Conservation (phyloP, 345 rosid genomes). For the Moricandia arvensis region DNA sequence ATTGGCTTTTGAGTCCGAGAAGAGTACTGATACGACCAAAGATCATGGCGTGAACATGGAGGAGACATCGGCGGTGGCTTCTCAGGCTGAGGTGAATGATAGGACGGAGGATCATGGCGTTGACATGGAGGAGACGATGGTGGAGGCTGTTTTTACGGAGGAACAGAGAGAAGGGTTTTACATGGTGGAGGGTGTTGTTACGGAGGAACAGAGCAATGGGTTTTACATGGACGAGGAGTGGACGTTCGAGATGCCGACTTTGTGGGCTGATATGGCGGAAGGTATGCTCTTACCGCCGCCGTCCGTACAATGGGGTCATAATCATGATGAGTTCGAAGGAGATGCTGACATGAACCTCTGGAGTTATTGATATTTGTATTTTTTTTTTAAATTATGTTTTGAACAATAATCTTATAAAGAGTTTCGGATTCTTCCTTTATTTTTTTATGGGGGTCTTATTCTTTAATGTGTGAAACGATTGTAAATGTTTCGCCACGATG, state of each 20-base stretch:
- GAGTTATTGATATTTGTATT: conserved; percentile 39
- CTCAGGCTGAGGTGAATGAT: conserved; percentile 6
- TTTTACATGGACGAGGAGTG: conserved; percentile 60
- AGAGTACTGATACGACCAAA: neutral
- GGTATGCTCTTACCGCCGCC: conserved; percentile 74
- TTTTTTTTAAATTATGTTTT: neutral
- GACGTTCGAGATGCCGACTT: conserved; percentile 58
- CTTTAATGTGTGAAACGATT: too few relatives aligned
- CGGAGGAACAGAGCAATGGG: conserved; percentile 17
- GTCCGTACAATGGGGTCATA: conserved; percentile 25
- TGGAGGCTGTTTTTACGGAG: neutral
- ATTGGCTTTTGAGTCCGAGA: conserved; percentile 17
- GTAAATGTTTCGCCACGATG: too few relatives aligned
- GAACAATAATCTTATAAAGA: too few relatives aligned
- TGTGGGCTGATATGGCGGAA: conserved; percentile 63
- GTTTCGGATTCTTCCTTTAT: neutral
- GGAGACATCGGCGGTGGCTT: neutral
- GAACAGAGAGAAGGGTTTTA: conserved; percentile 33
- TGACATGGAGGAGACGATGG: neutral
- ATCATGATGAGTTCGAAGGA: conserved; percentile 34
- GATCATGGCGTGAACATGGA: conserved; percentile 5
- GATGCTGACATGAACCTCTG: conserved; percentile 50
- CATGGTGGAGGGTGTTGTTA: conserved; percentile 31
- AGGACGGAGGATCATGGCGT: conserved; percentile 4
- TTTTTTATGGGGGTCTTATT: neutral